Evolutionary conservation across 2,329 filamentous ascomycete genomes (phyloP), one percentile per base, ranked within the genome.

Genomic region (Escovopsis sp.): DNA sequence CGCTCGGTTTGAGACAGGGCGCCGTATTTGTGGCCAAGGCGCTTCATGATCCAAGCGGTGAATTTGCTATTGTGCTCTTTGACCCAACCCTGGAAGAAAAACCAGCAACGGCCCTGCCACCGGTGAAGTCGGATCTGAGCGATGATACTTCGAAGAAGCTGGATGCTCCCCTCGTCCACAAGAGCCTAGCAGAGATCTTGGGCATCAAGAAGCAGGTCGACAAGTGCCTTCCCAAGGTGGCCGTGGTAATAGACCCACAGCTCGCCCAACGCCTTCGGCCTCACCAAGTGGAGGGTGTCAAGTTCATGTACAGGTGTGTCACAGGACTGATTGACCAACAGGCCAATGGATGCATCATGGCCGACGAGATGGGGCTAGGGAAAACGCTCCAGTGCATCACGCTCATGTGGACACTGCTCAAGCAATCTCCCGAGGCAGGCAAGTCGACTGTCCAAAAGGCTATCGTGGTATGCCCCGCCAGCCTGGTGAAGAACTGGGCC

Each of bases 341-440:
- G 48, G 90, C 90, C 33, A 83, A 94, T 55, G 90, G 90, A 2
- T 98, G 90, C 58, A 98, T 98, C 54, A 98, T 98, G 90, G 90
- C 90, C 35, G 90, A 98, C 54, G 90, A 94, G 54, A 98, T 98
- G 90, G 90, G 90, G 47, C 63, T 98, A 21, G 90, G 90, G 38
- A 98, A 98, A 62, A 98, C 90, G 14, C 61, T 98, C 30, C 90
- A 98, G 63, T 98, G 90, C 57, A 98, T 98, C 49, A 74, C 90
- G 1, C 69, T 98, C 34, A 79, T 98, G 67, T 98, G 90, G 90
- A 98, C 90, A 2, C 61, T 98, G 2, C 62, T 98, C 13, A 96
- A 94, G 55, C 90, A 98, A 52, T 93, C 87, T 0, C 84, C 90
- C 0, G 85, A 94, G 28, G 85, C 88, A n/a, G 90, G 90, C 15